Evolutionary conservation across 1,139 yeast genomes (phyloP), one percentile per base, ranked within the genome.

Genomic region (Suhomyces atakaporum): DNA sequence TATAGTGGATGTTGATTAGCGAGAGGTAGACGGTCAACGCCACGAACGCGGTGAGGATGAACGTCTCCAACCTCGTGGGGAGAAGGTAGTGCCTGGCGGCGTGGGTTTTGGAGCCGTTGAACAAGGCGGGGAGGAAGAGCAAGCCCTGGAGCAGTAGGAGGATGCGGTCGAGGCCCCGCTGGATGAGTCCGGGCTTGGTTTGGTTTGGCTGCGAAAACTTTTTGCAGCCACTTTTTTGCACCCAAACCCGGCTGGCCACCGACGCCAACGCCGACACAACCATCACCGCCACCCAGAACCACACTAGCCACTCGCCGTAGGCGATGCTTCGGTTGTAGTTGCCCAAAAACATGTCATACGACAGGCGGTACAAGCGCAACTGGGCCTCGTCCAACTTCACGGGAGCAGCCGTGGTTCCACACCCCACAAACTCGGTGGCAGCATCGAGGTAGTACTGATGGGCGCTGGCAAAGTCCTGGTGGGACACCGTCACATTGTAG

Each of bases 31-130:
- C 27, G 4, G 33, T 16, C n/a, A n/a, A n/a, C n/a, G n/a, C n/a
- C n/a, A n/a, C n/a, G n/a, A n/a, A n/a, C n/a, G n/a, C n/a, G n/a
- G n/a, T n/a, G n/a, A 48, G 30, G 9, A 43, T 29, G 13, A 39
- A n/a, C 2, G 42, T 36, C 56, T 84, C 94, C 38, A 75, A 61
- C 39, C 94, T 67, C 0, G 89, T 77, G 0, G 95, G 95, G 5
- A 81, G 56, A 22, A 72, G 29, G 66, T 57, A 42, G 56, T 69
- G 60, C 8, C 28, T 27, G 7, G 11, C 22, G n/a, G 38, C 33
- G 10, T 64, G 59, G 32, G 73, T 66, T 46, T 77, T 81, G 14
- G 55, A 58, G 30, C 56, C 56, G 4, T 59, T 57, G 35, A 66
- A 63, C 3, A 72, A 52, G 1, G 84, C 77, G 1, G 84, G 80